A percentile compares a stretch with the other conserved stretches of the same genome.
phyloP scores from a whole-genome alignment of 179 eudicot genomes.

The Beta lomatogona region DNA sequence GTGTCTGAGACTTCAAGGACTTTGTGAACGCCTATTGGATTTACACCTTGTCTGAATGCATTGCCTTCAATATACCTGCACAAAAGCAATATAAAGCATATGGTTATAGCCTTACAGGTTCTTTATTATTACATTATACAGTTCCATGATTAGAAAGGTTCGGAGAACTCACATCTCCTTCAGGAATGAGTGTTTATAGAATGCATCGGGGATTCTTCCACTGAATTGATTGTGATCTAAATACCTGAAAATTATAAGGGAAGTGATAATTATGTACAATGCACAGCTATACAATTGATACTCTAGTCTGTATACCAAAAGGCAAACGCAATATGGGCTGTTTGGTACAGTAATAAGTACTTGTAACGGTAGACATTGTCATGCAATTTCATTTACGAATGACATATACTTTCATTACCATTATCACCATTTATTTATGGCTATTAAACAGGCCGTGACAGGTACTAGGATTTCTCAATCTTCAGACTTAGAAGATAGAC shows the following conservation, averaged over 20 bases:
- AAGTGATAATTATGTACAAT: neutral
- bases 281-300: neutral
- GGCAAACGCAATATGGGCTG: neutral
- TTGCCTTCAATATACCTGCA: conserved; percentile 94
- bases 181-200: conserved; percentile 88
- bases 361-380: no score
- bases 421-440: no score
- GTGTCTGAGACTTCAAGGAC: conserved; percentile 88
- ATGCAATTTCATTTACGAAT: no score
- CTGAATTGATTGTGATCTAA: conserved; percentile 96
- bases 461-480: neutral
- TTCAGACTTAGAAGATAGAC: neutral
- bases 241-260: conserved; percentile 54
- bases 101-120: neutral
- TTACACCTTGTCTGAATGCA: conserved; percentile 82
- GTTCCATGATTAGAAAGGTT: neutral
- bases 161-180: conserved; percentile 82
- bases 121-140: no score
- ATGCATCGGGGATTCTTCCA: conserved; percentile 91
- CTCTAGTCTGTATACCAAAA: neutral
- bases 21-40: conserved; percentile 86
- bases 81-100: neutral
- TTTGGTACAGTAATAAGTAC: no score
- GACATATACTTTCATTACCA: no score
- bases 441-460: no score